phyloP scores from a whole-genome alignment of 2,329 filamentous ascomycete genomes.

The Aspergillus fischeri region DNA sequence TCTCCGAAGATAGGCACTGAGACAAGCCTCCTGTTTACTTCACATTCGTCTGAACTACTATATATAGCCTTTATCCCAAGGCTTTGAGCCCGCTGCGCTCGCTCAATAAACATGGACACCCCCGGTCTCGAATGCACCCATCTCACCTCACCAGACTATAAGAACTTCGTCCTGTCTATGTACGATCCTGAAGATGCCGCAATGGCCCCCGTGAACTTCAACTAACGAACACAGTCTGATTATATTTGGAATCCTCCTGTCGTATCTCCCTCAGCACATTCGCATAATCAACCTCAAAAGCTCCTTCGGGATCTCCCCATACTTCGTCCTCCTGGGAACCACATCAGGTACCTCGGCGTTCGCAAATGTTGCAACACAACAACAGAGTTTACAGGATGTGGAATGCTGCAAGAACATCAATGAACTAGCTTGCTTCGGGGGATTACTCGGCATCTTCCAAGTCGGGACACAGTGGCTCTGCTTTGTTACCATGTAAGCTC shows the following conservation, averaged over 20 bases:
- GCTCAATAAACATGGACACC: constrained; percentile 19
- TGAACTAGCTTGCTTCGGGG: constrained; percentile 77
- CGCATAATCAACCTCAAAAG: constrained; percentile 82
- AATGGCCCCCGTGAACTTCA: constrained; percentile 7
- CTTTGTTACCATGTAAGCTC: constrained; percentile 80
- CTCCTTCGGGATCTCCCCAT: constrained; percentile 91
- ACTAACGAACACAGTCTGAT: constrained; percentile 54
- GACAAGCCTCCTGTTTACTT: background rate
- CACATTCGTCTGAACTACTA: background rate
- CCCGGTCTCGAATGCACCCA: constrained; percentile 44
- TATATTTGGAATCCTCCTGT: constrained; percentile 80
- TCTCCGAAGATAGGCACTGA: background rate
- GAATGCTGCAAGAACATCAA: constrained; percentile 80
- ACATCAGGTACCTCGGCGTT: constrained; percentile 86
- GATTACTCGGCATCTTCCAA: constrained; percentile 82
- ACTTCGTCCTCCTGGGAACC: constrained; percentile 90
- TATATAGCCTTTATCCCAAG: background rate
- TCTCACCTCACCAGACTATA: constrained; percentile 48
- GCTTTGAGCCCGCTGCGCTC: constrained; percentile 2
- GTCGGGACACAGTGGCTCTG: constrained; percentile 89
- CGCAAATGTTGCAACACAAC: constrained; percentile 85
- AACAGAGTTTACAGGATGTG: constrained; percentile 77
- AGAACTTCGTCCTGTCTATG: constrained; percentile 54
- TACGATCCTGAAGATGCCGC: constrained; percentile 28
- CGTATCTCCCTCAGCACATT: constrained; percentile 90